Evolutionary conservation across 345 rosid genomes (phyloP), one percentile per base, ranked within the genome.

Genomic region (Anacardium occidentale): DNA sequence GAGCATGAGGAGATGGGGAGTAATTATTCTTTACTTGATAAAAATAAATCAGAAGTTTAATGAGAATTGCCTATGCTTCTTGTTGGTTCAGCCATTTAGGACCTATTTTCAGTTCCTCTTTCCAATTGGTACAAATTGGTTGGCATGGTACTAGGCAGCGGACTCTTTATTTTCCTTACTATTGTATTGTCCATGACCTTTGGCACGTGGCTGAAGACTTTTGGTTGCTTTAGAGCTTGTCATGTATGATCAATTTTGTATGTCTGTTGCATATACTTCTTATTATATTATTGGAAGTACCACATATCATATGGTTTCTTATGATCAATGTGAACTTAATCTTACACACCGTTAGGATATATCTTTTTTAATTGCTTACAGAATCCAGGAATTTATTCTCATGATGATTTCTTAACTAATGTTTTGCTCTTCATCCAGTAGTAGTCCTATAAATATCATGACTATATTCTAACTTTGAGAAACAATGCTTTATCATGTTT

Each of bases 401-500:
- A 37, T 22, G 24, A 5, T 26, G 45, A 61, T 20, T 61, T 3
- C 24, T 20, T 44, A 5, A 13, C 32, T 4, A 55, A 20, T 55
- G 22, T 1, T 32, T 67, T 67, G 44, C 11, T 18, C 14, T 9
- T 32, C 17, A 50, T 14, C 10, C 37, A 13, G n/a, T 47, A 24
- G 55, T 47, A 12, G 11, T 48, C 56, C 37, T 66, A 29, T 64
- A 7, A 62, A 53, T 29, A 17, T 47, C n/a, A 57, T 58, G 71
- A 60, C 42, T 53, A 40, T 42, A 3, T 54, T 34, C 24, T 65
- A 32, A 37, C 56, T 45, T 70, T 42, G 5, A 34, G 26, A 63
- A 57, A 37, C 76, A 57, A 64, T 75, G 45, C 53, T 37, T 25
- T 62, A 40, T 52, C 50, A 59, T 75, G 52, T 80, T 79, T 29